Percentiles rank a stretch among this genome's conserved stretches.
Evolutionary conservation across 768 basidiomycete genomes (phyloP).

Genomic region (Phanerodontia chrysosporium): DNA sequence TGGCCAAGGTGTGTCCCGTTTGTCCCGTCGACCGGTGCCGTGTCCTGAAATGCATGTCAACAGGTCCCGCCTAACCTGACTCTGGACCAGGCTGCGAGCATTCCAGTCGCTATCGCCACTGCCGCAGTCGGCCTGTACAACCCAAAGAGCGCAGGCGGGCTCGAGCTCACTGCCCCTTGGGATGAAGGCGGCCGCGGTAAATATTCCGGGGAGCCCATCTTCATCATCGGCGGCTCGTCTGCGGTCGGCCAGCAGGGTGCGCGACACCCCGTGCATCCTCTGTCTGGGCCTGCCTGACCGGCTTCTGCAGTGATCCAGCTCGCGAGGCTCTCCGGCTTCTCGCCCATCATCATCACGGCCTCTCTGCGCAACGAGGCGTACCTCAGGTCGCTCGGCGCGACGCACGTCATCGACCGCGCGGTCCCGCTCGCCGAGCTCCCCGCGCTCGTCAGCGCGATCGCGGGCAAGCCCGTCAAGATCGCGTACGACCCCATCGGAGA

Average conservation of each 20-base stretch:
- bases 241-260: slow-evolving; percentile 25
- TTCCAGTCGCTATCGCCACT: slow-evolving; percentile 30
- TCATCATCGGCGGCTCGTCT: slow-evolving; percentile 23
- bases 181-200: slow-evolving; percentile 22
- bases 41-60: neutral
- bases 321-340: slow-evolving; percentile 9
- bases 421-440: slow-evolving; percentile 5
- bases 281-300: slow-evolving; percentile 2
- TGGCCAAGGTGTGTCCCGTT: slow-evolving; percentile 22
- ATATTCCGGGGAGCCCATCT: slow-evolving; percentile 26
- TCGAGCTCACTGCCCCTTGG: slow-evolving; percentile 24
- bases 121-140: slow-evolving; percentile 27
- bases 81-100: slow-evolving; percentile 27
- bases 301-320: slow-evolving; percentile 10
- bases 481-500: slow-evolving; percentile 21
- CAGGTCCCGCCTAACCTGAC: slow-evolving; percentile 27
- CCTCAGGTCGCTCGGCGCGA: slow-evolving; percentile 25
- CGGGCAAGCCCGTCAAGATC: slow-evolving; percentile 16
- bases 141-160: slow-evolving; percentile 12
- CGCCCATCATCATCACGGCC: slow-evolving; percentile 24
- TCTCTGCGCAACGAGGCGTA: slow-evolving; percentile 21
- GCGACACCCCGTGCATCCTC: slow-evolving; percentile 1
- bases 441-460: slow-evolving; percentile 12
- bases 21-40: neutral
- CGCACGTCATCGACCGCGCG: slow-evolving; percentile 23